phyloP scores from a whole-genome alignment of 1,284 basidiomycete species.

The Trichosporon ovoides region DNA sequence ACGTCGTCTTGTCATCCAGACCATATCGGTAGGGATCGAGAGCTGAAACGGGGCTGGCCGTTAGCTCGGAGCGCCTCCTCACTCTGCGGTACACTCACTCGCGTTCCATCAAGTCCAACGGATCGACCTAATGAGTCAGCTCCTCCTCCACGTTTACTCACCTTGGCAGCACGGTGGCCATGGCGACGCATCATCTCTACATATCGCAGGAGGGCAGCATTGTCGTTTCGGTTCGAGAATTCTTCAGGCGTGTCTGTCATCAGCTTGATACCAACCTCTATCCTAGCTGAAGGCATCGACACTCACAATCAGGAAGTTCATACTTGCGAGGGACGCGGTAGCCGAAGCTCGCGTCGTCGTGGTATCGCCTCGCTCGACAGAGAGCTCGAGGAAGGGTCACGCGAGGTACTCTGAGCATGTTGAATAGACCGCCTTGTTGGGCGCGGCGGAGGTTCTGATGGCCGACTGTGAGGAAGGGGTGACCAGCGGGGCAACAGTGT shows the following conservation, averaged over 20 bases:
- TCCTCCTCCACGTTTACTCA: constrained; percentile 46
- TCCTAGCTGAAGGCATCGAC: neutral
- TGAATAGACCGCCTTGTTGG: neutral
- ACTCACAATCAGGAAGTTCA: constrained; percentile 68
- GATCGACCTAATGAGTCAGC: constrained; percentile 71
- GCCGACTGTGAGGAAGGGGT: neutral
- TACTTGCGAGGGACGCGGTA: constrained; percentile 64
- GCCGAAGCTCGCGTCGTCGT: constrained; percentile 72
- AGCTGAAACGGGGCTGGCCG: constrained; percentile 58
- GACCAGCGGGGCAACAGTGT: neutral
- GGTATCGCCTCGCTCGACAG: constrained; percentile 52
- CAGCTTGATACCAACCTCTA: neutral
- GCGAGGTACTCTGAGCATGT: constrained; percentile 17
- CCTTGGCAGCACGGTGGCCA: constrained; percentile 43
- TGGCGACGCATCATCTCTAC: constrained; percentile 69
- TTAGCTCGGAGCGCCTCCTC: neutral
- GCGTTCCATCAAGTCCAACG: constrained; percentile 74
- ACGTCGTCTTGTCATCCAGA: constrained; percentile 51
- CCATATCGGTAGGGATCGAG: constrained; percentile 74
- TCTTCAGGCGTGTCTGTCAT: constrained; percentile 64
- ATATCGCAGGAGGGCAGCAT: constrained; percentile 75
- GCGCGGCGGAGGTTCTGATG: neutral
- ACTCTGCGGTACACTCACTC: constrained; percentile 53
- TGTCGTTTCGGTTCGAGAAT: constrained; percentile 64
- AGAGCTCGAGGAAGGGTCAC: constrained; percentile 4